A percentile compares a stretch with the other conserved stretches of the same genome.
Evolutionary conservation across 2,329 filamentous ascomycete species (phyloP).

Genomic region (Lecanoromycetidae sp.): DNA sequence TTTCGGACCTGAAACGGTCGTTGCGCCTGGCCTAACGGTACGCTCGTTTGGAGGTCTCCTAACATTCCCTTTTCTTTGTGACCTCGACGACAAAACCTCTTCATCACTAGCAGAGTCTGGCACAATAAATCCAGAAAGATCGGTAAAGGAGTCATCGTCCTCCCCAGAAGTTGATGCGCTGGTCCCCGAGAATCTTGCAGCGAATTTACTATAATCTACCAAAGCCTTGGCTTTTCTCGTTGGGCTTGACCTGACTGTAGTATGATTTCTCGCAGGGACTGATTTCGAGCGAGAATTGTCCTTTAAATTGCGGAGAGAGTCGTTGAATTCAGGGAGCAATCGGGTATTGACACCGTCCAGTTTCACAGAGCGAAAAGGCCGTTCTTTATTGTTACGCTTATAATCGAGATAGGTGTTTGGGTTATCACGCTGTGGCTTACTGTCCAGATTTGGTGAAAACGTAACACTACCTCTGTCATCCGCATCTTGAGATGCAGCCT

Average conservation of each 20-base stretch:
- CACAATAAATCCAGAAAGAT: slow-evolving; percentile 17
- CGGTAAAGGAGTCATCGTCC: slow-evolving; percentile 9
- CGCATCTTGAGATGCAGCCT: not conserved
- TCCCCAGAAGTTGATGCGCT: not conserved
- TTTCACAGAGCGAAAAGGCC: not conserved
- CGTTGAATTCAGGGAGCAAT: not conserved
- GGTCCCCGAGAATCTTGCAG: not conserved
- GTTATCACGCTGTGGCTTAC: too few relatives aligned
- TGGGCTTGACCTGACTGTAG: not conserved
- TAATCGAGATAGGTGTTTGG: not conserved
- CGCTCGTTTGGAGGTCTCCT: not conserved
- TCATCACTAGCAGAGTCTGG: slow-evolving; percentile 14
- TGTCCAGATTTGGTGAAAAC: too few relatives aligned
- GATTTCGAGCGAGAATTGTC: not conserved
- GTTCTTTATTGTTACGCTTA: not conserved
- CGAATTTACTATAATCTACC: slow-evolving; percentile 8
- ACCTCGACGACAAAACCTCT: not conserved
- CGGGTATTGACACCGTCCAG: not conserved
- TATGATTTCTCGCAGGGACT: not conserved
- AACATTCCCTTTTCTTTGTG: not conserved
- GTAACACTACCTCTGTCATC: not conserved
- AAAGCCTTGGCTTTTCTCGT: slow-evolving; percentile 2
- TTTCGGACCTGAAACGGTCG: not conserved
- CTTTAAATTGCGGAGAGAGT: not conserved
- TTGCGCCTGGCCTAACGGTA: not conserved